Evolutionary conservation across 768 basidiomycete species (phyloP), one percentile per base, ranked within the genome.

Genomic region (Lenzites betulinus): DNA sequence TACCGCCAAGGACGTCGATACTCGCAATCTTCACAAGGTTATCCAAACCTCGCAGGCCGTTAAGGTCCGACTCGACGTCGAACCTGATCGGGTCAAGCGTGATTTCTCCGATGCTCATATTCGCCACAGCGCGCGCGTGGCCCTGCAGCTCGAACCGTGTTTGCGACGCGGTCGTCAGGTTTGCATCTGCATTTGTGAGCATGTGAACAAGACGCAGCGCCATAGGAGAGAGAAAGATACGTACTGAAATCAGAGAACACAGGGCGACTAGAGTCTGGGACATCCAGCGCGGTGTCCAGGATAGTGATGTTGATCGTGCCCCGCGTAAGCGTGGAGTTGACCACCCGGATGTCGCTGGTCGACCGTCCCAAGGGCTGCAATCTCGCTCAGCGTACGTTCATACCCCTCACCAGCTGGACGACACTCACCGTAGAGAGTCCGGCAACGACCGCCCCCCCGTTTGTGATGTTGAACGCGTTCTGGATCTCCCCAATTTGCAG

Each of bases 51-150:
- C 79, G 78, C 13, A 91, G 71, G 33, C 89, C 89, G 22, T 77
- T 73, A 49, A 91, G 72, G 16, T 75, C 77, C 5, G 86, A 84
- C 7, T 86, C 77, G 2, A 90, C 88, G 63, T 89, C 83, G 69
- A 91, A 87, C 58, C 82, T 83, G 70, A 91, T 90, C 6, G 86
- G 80, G 68, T 88, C 81, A 8, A 91, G 78, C n/a, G 82, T 84
- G 58, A 91, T 83, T 64, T 81, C 76, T 39, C 89, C 89, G 54
- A 89, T 77, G 67, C 80, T 83, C 67, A 79, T 79, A 62, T 79
- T 85, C 22, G 88, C 83, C 9, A 87, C 71, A 3, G 89, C 83
- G 20, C 77, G 76, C 54, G 88, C 84, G 61, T 79, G 76, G 35
- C 88, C 88, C 46, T 84, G 73, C 38, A 90, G 77, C 41, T 76